Evolutionary conservation across 2,329 filamentous ascomycete genomes (phyloP).

Genomic region (Fusarium vanettenii): DNA sequence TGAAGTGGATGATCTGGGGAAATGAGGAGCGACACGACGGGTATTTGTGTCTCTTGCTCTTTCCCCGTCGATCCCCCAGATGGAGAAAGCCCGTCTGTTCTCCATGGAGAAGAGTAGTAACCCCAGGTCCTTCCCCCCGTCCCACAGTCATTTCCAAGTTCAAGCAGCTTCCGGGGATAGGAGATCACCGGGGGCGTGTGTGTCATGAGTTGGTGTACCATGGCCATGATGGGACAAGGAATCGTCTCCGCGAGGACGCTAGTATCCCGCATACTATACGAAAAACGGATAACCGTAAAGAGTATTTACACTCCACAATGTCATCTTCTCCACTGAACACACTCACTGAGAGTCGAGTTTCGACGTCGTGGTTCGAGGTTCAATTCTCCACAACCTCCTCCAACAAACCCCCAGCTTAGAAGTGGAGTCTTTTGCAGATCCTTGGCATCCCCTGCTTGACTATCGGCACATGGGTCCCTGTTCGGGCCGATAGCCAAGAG

Average conservation of each 20-base stretch:
- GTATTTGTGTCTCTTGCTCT: constrained; percentile 12
- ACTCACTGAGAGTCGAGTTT: neutral
- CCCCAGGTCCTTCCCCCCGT: neutral
- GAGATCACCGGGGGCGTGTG: neutral
- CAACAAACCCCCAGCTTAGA: neutral
- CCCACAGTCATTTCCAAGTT: neutral
- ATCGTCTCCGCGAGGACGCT: neutral
- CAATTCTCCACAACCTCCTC: neutral
- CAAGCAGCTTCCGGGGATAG: neutral
- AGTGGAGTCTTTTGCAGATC: constrained; percentile 14
- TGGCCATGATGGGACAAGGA: neutral
- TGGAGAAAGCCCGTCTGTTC: neutral
- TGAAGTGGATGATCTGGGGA: constrained; percentile 7
- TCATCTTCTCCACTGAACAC: neutral
- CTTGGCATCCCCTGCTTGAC: constrained; percentile 2
- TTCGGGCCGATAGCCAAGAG: constrained; percentile 28
- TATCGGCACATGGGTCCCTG: constrained; percentile 26
- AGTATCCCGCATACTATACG: constrained; percentile 1
- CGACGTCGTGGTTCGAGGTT: constrained; percentile 13
- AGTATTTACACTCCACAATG: neutral
- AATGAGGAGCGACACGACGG: constrained; percentile 6
- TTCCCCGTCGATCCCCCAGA: constrained; percentile 3
- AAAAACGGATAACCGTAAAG: neutral
- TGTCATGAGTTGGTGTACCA: neutral
- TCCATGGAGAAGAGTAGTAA: neutral